Conservation (phyloP, 495 filamentous ascomycete species). For the Usnea hakonensis region DNA sequence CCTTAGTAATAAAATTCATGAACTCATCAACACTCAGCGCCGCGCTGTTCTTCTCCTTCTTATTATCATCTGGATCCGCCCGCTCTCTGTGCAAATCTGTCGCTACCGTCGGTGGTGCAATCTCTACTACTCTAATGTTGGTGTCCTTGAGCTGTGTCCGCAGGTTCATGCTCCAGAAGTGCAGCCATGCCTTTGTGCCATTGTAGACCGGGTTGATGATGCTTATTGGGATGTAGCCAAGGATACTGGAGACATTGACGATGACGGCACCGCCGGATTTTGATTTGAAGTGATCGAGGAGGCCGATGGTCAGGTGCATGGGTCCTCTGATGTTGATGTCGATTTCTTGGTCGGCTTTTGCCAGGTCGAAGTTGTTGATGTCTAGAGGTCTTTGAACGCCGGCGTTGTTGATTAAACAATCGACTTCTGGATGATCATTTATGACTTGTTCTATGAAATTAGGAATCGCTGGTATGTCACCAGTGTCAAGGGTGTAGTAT, state of each 20-base stretch:
- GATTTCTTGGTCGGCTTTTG: constrained; percentile 41
- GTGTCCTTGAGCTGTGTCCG: constrained; percentile 34
- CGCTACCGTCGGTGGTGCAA: constrained; percentile 41
- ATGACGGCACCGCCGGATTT: constrained; percentile 28
- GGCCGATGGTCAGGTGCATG: constrained; percentile 38
- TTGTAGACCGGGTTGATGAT: constrained; percentile 44
- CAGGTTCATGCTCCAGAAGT: constrained; percentile 42
- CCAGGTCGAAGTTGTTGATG: constrained; percentile 27
- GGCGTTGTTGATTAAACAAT: constrained; percentile 40
- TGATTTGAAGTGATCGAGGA: constrained; percentile 37
- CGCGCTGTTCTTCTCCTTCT: constrained; percentile 39
- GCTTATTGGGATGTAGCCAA: constrained; percentile 37
- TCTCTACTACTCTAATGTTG: constrained; percentile 38
- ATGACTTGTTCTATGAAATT: constrained; percentile 32
- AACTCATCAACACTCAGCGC: constrained; percentile 40
- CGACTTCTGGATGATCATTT: constrained; percentile 37
- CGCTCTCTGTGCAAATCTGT: constrained; percentile 44
- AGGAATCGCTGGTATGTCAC: constrained; percentile 31
- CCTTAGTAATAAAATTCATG: constrained; percentile 33
- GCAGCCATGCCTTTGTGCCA: constrained; percentile 43
- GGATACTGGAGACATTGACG: constrained; percentile 41
- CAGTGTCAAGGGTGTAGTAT: constrained; percentile 33
- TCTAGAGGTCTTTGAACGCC: constrained; percentile 29
- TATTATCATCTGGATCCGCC: constrained; percentile 43
- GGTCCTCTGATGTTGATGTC: constrained; percentile 44